Base-by-base conservation (phyloP, 2,329 filamentous ascomycete species). In the Pyrenophora graminea region DNA sequence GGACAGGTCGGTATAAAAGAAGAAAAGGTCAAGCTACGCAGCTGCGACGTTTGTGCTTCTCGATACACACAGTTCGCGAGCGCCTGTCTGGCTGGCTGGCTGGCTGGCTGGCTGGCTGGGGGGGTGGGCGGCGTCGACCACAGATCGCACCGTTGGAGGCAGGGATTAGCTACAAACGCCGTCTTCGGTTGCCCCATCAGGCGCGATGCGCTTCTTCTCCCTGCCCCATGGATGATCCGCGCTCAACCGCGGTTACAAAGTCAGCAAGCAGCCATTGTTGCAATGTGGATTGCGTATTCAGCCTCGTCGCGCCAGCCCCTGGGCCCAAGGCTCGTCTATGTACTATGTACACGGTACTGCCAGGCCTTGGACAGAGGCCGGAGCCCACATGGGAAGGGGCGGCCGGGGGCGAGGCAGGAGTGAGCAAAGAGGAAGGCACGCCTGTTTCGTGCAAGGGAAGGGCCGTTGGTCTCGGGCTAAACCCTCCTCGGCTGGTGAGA, bases 141-240 rank as follows among this genome's bases (percentile, higher is more conserved):
- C 45, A 49, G 27, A 48, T 42, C 34, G 53, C 49, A 46, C 53
- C 41, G 53, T 56, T 53, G 45, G 32, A 27, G 48, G 41, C 49
- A 53, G 49, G 53, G 53, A 46, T 56, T 31, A 15, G 15, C 15
- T 15, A 39, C 42, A 36, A 30, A 52, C 45, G 49, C 53, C 53
- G 33, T 45, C 49, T 52, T 48, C 52, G 48, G 52, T 37, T 41
- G 48, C 48, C 48, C 52, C 44, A 52, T 55, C 44, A 48, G 52
- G 48, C 43, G 52, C 51, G 43, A 47, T 48, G 51, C 48, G 45
- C 45, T 41, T 40, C 45, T 41, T 40, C 27, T 30, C 27, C 27
- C 27, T 30, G 27, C 27, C 27, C 9, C 27, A 30, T 48, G 12
- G 36, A 49, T 30, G 50, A 53, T 49, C 53, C 45, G 53, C 53